Evolutionary conservation across 75 land plant species (phyloP).

Genomic region (Isoetes taiwanensis): DNA sequence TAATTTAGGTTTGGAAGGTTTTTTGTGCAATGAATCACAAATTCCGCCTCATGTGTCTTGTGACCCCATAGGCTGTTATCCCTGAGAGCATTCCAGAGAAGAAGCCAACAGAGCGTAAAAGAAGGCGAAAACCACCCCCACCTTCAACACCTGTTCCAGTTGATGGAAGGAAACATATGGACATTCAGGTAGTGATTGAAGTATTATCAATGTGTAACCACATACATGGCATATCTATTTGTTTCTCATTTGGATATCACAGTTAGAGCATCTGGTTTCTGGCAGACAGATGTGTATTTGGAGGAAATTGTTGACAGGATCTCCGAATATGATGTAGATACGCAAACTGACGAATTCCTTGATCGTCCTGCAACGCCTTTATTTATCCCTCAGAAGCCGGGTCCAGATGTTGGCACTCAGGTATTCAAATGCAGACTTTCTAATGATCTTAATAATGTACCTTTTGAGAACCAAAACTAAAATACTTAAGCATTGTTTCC

Average conservation of each 20-base stretch:
- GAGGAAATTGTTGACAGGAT: slow-evolving; percentile 20
- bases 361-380: slow-evolving; percentile 30
- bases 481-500: no score
- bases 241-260: slow-evolving; percentile 4
- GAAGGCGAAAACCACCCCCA: no score
- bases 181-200: slow-evolving; percentile 4
- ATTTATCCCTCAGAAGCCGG: slow-evolving; percentile 34
- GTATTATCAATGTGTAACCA: not conserved
- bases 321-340: slow-evolving; percentile 16
- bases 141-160: no score
- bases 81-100: not conserved
- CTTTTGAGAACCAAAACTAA: no score
- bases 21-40: no score
- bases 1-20: no score
- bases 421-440: no score
- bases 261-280: not conserved
- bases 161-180: slow-evolving; percentile 10
- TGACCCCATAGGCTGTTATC: no score
- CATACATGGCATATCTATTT: not conserved
- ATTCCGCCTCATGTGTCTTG: no score
- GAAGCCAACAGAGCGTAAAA: not conserved
- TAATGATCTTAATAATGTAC: no score
- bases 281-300: slow-evolving; percentile 30
- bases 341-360: slow-evolving; percentile 31
- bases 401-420: slow-evolving; percentile 35